Base-by-base conservation (phyloP, 805 yeast species). In the Ogataea dorogensis region DNA sequence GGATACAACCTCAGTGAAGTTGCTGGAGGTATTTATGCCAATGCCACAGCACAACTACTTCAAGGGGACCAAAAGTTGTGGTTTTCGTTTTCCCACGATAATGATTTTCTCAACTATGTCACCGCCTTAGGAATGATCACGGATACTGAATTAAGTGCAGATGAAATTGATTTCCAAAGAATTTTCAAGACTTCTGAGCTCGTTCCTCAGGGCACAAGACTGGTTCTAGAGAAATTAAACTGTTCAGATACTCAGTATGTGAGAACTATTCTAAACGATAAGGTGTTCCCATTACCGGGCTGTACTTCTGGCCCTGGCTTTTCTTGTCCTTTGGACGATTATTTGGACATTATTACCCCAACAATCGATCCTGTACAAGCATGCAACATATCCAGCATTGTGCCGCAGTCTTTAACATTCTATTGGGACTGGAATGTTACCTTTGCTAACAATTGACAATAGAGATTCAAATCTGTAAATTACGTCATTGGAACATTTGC, bases 51-150 rank as follows among this genome's bases (percentile, higher is more conserved):
- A 5, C 17, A 23, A 15, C 17, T 36, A 14, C 33, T 37, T 11
- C 33, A 37, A 23, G 36, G 28, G 11, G 27, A 37, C 12, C 29
- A 26, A 17, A 25, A 21, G 13, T 15, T 81, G 35, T 79, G 81
- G 64, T 64, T 81, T 42, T 79, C 80, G 42, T 81, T 83, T 64
- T 69, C 84, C 15, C 91, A 83, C 53, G 91, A 84, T 54, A 70
- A 79, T 32, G 79, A 79, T 44, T 61, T 83, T 23, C 64, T 75
- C 43, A 61, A 77, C 17, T 74, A 70, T 47, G 61, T 78, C 43
- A 60, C 84, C 15, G 82, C 87, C 3, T 59, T 81, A 31, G 86
- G 84, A n/a, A 53, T 83, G 47, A 58, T 61, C 44, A 63, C 67
- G 4, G 65, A 69, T 5, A 46, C 39, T n/a, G 40, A 50, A 5